Conservation (phyloP, 1,284 basidiomycete genomes). For the Trametes sp. region DNA sequence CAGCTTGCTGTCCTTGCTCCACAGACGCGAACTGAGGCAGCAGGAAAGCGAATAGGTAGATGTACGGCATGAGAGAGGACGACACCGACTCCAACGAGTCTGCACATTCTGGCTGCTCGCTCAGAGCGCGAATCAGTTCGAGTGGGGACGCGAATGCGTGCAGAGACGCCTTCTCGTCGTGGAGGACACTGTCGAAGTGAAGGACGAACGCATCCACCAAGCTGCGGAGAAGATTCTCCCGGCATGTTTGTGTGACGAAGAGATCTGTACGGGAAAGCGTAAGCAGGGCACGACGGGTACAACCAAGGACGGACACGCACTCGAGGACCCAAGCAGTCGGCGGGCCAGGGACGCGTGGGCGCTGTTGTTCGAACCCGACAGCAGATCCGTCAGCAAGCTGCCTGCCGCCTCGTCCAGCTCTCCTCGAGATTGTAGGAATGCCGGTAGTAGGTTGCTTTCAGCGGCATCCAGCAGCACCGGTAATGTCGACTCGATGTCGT, state of each 20-base stretch:
- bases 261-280: constrained; percentile 31
- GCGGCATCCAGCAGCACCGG: constrained; percentile 50
- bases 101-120: constrained; percentile 36
- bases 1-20: constrained; percentile 16
- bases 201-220: constrained; percentile 48
- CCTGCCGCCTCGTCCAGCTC: constrained; percentile 49
- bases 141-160: constrained; percentile 38
- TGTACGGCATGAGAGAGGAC: constrained; percentile 46
- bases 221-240: constrained; percentile 43
- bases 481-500: constrained; percentile 39
- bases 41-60: constrained; percentile 59
- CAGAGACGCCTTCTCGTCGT: constrained; percentile 32
- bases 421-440: constrained; percentile 48
- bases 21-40: constrained; percentile 45
- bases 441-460: constrained; percentile 45
- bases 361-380: constrained; percentile 24
- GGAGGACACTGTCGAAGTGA: constrained; percentile 47
- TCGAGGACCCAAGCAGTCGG: constrained; percentile 47
- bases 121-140: constrained; percentile 44
- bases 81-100: constrained; percentile 18
- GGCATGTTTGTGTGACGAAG: constrained; percentile 50
- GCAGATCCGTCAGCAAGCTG: constrained; percentile 43
- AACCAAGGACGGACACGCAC: constrained; percentile 34
- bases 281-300: not conserved
- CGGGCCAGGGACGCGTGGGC: constrained; percentile 42